These are phyloP conservation scores for Meredithiella fracta DNA, from an alignment of 2,329 filamentous ascomycete species.

Conservation along the genomic window DNA sequence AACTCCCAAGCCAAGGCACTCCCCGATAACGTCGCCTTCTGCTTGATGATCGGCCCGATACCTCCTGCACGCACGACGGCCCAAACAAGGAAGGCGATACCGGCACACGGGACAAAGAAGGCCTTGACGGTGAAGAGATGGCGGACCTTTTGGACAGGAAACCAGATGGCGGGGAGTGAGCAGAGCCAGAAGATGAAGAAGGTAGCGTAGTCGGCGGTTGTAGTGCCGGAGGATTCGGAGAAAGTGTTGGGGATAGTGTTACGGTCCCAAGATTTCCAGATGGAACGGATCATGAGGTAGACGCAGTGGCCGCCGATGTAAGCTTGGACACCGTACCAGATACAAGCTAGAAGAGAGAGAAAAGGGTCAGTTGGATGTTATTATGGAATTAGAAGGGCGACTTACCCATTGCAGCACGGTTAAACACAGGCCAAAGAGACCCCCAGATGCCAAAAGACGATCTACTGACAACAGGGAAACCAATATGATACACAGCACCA, in stretches of 20 bases:
- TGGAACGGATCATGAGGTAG: constrained; percentile 72
- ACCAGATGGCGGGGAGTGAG: constrained; percentile 73
- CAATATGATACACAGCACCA: constrained; percentile 74
- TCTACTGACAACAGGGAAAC: constrained; percentile 66
- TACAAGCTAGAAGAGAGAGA: constrained; percentile 39
- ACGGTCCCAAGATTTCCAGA: constrained; percentile 55
- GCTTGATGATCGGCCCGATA: constrained; percentile 64
- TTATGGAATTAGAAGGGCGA: constrained; percentile 5
- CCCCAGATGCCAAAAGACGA: constrained; percentile 82
- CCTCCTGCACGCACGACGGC: constrained; percentile 66
- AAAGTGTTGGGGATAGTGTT: constrained; percentile 52
- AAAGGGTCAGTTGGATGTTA: constrained; percentile 7
- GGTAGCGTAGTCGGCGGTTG: constrained; percentile 57
- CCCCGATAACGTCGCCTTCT: constrained; percentile 46
- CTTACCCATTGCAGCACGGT: constrained; percentile 61
- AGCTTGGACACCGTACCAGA: constrained; percentile 75
- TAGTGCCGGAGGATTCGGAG: constrained; percentile 46
- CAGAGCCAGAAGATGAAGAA: constrained; percentile 79
- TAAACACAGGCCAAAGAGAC: constrained; percentile 74
- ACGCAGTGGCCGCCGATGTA: constrained; percentile 79
- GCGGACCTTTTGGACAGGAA: constrained; percentile 73
- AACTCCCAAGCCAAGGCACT: constrained; percentile 64
- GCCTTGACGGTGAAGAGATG: constrained; percentile 87
- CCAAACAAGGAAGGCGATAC: constrained; percentile 78
- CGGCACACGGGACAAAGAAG: constrained; percentile 67